Base-by-base conservation (phyloP, 768 basidiomycete species). In the Amanita thiersii region DNA sequence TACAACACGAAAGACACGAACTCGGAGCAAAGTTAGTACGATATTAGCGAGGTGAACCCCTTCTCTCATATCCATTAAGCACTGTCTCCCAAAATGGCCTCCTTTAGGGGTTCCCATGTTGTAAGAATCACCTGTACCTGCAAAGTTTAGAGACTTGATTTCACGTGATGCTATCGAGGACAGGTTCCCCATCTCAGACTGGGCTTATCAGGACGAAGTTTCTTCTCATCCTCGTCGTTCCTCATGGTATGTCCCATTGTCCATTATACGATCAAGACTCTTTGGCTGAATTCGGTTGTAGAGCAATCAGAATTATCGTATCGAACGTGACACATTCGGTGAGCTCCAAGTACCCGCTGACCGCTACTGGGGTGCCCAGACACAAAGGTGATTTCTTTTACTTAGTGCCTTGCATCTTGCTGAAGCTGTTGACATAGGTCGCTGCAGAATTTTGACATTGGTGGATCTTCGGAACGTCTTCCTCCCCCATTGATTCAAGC, bases 351-450 rank as follows among this genome's bases (percentile, higher is more conserved):
- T 99, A 29, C 70, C 70, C 28, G 59, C 65, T 15, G 66, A 71
- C 47, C 77, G 83, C 44, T 97, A 98, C 65, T 99, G 93, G 91
- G 96, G 96, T 46, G 93, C 93, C 12, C 96, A 98, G 64, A 99
- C 96, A 10, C 94, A 98, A 58, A 75, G 96, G 87, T 85, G 51
- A 17, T 65, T 56, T 5, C 23, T 25, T 12, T 20, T 5, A 37
- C 12, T 5, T 17, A 21, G 38, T 19, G 14, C 8, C 10, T 25
- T 18, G 15, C 21, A n/a, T 11, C 20, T n/a, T n/a, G 8, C 32
- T 26, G 29, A 39, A 26, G 10, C 10, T n/a, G n/a, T n/a, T n/a
- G n/a, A 14, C 21, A 14, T 45, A 89, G 90, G 33, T 94, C 91
- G 14, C 69, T 98, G 47, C 86, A 93, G 62, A 99, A 99, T 63